Evolutionary conservation across 1,139 yeast genomes (phyloP).

Genomic region (Pneumocystis sp.): DNA sequence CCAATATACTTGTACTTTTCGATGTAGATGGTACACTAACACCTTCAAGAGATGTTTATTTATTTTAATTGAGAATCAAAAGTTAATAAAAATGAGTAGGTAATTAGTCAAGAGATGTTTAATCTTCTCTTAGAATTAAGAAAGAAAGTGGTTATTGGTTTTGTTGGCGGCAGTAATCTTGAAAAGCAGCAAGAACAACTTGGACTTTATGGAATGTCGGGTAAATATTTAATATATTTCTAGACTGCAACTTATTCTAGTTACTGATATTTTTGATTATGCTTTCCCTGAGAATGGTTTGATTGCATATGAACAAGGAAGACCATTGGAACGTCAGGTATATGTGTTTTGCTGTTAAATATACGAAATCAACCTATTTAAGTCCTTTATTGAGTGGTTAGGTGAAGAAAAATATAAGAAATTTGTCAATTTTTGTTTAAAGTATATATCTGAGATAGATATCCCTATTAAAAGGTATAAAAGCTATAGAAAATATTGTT

Average conservation of each 20-base stretch:
- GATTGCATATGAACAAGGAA: constrained; percentile 87
- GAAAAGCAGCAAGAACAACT: constrained; percentile 91
- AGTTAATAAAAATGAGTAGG: neutral
- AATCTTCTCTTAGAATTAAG: constrained; percentile 57
- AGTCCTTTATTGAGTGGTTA: constrained; percentile 78
- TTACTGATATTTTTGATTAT: constrained; percentile 70
- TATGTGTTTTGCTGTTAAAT: neutral
- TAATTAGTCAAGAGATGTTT: constrained; percentile 66
- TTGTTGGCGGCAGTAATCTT: constrained; percentile 96
- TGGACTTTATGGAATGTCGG: constrained; percentile 37
- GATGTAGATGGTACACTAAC: constrained; percentile 98
- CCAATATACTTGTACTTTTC: constrained; percentile 49
- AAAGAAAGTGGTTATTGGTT: constrained; percentile 85
- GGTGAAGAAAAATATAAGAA: constrained; percentile 91
- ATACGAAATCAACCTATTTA: neutral
- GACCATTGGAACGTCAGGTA: constrained; percentile 67
- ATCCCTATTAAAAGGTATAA: constrained; percentile 46
- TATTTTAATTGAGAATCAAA: neutral
- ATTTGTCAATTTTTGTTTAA: constrained; percentile 69
- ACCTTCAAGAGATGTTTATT: constrained; percentile 65
- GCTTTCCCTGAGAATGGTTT: constrained; percentile 96
- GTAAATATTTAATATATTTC: constrained; percentile 23
- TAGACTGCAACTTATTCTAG: constrained; percentile 12
- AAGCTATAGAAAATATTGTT: neutral
- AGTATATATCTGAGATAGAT: constrained; percentile 71